A percentile compares a stretch with the other conserved stretches of the same genome.
Conservation (phyloP, 352 stramenopile species). For the Globisporangium cederbergense region DNA sequence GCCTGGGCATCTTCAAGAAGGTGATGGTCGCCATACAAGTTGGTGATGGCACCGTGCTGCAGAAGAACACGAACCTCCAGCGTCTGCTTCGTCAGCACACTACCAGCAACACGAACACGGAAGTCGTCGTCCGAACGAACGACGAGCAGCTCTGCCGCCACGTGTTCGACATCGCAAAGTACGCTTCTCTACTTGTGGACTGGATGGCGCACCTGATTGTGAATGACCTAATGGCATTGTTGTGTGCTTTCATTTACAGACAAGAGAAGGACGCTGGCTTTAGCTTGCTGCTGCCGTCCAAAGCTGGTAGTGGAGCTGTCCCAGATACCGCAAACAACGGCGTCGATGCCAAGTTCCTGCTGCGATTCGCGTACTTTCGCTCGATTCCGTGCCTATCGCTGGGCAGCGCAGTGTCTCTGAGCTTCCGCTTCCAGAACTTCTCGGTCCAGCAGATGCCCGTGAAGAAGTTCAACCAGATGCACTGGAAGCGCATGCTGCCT, state of each 20-base stretch:
- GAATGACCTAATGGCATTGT: not conserved
- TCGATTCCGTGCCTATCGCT: constrained; percentile 44
- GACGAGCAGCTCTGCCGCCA: constrained; percentile 12
- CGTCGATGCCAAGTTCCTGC: constrained; percentile 48
- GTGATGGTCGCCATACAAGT: constrained; percentile 38
- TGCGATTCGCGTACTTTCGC: constrained; percentile 59
- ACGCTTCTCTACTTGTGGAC: not conserved
- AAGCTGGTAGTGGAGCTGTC: not conserved
- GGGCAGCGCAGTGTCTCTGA: constrained; percentile 64
- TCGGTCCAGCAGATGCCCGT: constrained; percentile 52
- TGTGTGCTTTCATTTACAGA: constrained; percentile 9
- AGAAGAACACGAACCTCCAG: constrained; percentile 14
- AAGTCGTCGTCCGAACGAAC: constrained; percentile 12
- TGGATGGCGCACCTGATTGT: not conserved
- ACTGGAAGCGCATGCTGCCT: constrained; percentile 83
- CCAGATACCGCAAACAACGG: constrained; percentile 7
- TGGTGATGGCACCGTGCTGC: constrained; percentile 4
- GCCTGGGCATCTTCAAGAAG: constrained; percentile 50
- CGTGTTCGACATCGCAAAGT: constrained; percentile 15
- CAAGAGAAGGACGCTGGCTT: constrained; percentile 36
- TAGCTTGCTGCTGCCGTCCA: constrained; percentile 19
- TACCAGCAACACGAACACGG: constrained; percentile 14
- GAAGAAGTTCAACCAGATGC: constrained; percentile 81
- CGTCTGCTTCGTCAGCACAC: constrained; percentile 21
- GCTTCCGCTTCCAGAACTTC: constrained; percentile 78